Conservation (phyloP, 2,329 filamentous ascomycete genomes). For the Delphinella strobiligena region DNA sequence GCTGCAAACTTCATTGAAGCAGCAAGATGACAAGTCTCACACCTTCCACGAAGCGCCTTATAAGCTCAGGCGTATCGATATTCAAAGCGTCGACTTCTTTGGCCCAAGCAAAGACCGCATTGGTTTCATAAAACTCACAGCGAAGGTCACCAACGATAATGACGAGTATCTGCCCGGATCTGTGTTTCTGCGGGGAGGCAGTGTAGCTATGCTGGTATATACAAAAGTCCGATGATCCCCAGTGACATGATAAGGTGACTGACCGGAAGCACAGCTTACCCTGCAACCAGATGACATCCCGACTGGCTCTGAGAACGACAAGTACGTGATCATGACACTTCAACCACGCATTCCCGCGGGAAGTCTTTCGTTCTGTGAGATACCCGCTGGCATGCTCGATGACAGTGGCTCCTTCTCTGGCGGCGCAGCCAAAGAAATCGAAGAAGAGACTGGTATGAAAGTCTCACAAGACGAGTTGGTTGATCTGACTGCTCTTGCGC, state of each 20-base stretch:
- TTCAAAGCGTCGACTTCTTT: constrained; percentile 45
- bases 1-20: constrained; percentile 34
- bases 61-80: constrained; percentile 37
- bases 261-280: constrained; percentile 34
- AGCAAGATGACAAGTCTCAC: constrained; percentile 34
- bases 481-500: constrained; percentile 41
- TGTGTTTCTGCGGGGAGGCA: constrained; percentile 46
- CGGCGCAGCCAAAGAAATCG: constrained; percentile 44
- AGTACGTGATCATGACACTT: constrained; percentile 41
- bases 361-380: constrained; percentile 41
- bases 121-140: constrained; percentile 46
- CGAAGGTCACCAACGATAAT: constrained; percentile 39
- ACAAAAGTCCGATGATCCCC: background rate
- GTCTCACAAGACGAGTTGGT: constrained; percentile 38
- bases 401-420: constrained; percentile 41
- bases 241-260: background rate
- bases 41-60: constrained; percentile 42
- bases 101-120: constrained; percentile 25
- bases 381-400: constrained; percentile 51
- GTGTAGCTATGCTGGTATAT: constrained; percentile 43
- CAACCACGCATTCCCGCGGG: constrained; percentile 47
- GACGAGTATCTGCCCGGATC: constrained; percentile 42
- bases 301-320: constrained; percentile 28
- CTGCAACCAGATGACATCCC: constrained; percentile 41
- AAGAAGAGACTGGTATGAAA: constrained; percentile 44